These are phyloP conservation scores for Claviceps humidiphila DNA, from an alignment of 2,329 filamentous ascomycete genomes.

Conservation along the genomic window DNA sequence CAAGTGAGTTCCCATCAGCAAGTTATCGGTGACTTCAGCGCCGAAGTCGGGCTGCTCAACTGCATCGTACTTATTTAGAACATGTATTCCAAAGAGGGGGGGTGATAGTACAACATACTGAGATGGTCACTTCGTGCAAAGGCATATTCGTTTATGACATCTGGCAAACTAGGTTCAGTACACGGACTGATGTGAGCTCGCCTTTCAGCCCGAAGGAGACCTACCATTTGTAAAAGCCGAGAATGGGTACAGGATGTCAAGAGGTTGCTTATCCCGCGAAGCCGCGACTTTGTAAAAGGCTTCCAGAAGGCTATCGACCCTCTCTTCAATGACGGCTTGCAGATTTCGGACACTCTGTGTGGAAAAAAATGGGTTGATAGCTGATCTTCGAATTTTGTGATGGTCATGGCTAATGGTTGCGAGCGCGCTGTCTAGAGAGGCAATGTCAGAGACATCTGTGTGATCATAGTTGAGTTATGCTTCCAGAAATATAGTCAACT, in stretches of 20 bases:
- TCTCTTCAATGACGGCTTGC: conserved; percentile 23
- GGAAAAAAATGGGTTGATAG: conserved; percentile 25
- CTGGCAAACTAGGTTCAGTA: conserved; percentile 9
- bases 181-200: neutral
- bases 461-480: neutral
- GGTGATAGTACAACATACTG: conserved; percentile 8
- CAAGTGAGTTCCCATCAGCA: conserved; percentile 25
- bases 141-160: conserved; percentile 27
- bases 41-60: conserved; percentile 23
- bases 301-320: conserved; percentile 20
- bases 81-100: neutral
- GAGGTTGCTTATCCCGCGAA: conserved; percentile 13
- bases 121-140: conserved; percentile 23
- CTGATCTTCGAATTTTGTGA: conserved; percentile 20
- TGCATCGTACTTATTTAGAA: conserved; percentile 6
- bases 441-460: conserved; percentile 3
- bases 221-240: conserved; percentile 25
- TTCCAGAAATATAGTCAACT: neutral
- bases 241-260: conserved; percentile 24
- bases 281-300: conserved; percentile 17
- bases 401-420: conserved; percentile 22
- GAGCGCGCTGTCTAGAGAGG: conserved; percentile 17
- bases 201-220: neutral
- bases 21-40: conserved; percentile 20
- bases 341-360: conserved; percentile 24